phyloP scores from a whole-genome alignment of 2,329 filamentous ascomycete species.

The Ophiocordyceps camponoti-floridani region DNA sequence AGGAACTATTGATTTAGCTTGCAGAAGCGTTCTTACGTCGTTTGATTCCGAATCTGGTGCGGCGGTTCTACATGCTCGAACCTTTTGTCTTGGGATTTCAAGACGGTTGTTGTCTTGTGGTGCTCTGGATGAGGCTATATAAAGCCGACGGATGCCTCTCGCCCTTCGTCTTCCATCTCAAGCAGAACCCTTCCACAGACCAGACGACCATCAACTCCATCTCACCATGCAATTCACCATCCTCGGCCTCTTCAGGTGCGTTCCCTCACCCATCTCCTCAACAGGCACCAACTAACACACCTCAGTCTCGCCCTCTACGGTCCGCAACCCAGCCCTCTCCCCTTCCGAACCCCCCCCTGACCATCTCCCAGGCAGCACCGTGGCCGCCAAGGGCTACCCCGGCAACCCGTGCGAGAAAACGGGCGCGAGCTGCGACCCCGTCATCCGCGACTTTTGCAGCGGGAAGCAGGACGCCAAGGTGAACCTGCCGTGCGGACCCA shows the following conservation, averaged over 20 bases:
- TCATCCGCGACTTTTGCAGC: not conserved
- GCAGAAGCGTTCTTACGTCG: too few relatives aligned
- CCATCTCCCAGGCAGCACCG: not conserved
- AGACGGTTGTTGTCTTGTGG: too few relatives aligned
- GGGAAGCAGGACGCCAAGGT: not conserved
- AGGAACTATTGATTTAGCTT: too few relatives aligned
- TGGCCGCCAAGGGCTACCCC: not conserved
- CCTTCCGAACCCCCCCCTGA: not conserved
- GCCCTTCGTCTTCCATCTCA: too few relatives aligned
- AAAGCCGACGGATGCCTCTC: too few relatives aligned
- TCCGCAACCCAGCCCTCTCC: not conserved
- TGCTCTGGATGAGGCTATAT: too few relatives aligned
- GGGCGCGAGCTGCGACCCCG: not conserved
- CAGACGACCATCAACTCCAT: not conserved
- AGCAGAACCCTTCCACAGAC: not conserved
- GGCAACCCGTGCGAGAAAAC: not conserved
- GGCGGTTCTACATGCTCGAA: too few relatives aligned
- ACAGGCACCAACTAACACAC: not conserved
- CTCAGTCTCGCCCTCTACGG: not conserved
- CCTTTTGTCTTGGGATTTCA: too few relatives aligned
- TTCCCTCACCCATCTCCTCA: not conserved
- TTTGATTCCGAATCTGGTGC: too few relatives aligned
- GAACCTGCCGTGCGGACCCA: not conserved
- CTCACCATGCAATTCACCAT: not conserved
- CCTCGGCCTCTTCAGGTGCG: not conserved